Evolutionary conservation across 441 rosid genomes (phyloP), one percentile per base, ranked within the genome.

Genomic region (Adansonia madagascariensis): DNA sequence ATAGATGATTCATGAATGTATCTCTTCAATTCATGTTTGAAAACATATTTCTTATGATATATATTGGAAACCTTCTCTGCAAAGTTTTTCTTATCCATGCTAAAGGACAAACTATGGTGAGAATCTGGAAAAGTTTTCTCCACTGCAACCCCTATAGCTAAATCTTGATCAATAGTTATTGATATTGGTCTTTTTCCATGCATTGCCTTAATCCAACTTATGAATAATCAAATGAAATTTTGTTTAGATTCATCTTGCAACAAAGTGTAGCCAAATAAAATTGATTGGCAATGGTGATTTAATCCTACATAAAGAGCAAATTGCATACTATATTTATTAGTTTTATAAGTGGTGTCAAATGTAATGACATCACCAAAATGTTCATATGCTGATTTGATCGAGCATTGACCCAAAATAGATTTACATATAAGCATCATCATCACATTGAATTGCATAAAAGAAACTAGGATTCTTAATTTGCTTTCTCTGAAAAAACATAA

Each of bases 321-420:
- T 1, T 1, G 7, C 59, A 53, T 4, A 6, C 3, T 53, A 53
- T 53, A 4, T 17, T 52, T 14, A 4, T 52, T 52, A 15, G 56
- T 52, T 12, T 14, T 52, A 52, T 52, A 52, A 12, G 18, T 56
- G 35, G 74, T 46, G 18, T 70, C 57, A 22, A 49, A 49, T 3
- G 59, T 70, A 41, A 72, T 50, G 6, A 55, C 50, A 55, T 72
- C 75, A 27, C 50, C 27, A 72, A 72, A 53, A 11, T 15, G 5
- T 6, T 72, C 22, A 72, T 55, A 72, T 6, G 65, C 11, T 65
- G 2, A 8, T 31, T 31, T 31, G 75, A 72, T 17, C 27, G 2
- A 8, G 63, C 75, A 72, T 72, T 64, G 0, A 55, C 47, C 75
- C 47, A 35, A 17, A 72, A 72, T 3, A 72, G 31, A 17, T 52